Percentiles rank a stretch among this genome's conserved stretches.
Evolutionary conservation across 2,329 filamentous ascomycete species (phyloP).

Genomic region (Fonsecaea erecta): DNA sequence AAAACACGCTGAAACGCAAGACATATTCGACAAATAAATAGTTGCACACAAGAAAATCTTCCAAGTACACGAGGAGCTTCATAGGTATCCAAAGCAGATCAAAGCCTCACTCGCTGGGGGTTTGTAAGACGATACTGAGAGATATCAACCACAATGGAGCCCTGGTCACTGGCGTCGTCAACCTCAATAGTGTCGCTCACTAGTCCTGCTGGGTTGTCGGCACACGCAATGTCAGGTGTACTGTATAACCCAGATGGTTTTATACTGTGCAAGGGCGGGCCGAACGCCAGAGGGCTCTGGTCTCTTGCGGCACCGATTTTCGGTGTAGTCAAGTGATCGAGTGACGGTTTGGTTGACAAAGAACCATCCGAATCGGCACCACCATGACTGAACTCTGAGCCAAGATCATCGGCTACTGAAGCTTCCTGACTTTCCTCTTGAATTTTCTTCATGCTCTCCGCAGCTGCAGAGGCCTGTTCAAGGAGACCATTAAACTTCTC

Average conservation of each 20-base stretch:
- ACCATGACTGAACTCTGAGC: conserved; percentile 15
- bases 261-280: conserved; percentile 25
- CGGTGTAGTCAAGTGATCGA: conserved; percentile 23
- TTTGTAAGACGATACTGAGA: conserved; percentile 31
- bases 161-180: conserved; percentile 35
- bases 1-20: conserved; percentile 25
- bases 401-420: conserved; percentile 30
- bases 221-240: conserved; percentile 13
- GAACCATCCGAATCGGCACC: conserved; percentile 17
- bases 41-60: conserved; percentile 16
- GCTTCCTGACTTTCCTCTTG: conserved; percentile 43
- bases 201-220: conserved; percentile 3
- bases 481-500: conserved; percentile 67
- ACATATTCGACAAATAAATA: background rate
- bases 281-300: conserved; percentile 8
- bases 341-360: conserved; percentile 21
- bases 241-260: conserved; percentile 23
- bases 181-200: conserved; percentile 34
- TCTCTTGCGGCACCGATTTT: conserved; percentile 15
- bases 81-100: background rate
- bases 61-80: background rate
- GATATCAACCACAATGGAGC: conserved; percentile 35
- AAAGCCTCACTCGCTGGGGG: conserved; percentile 23
- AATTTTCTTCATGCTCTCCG: conserved; percentile 61
- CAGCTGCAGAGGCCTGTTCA: conserved; percentile 64